Base-by-base conservation (phyloP, 2,329 filamentous ascomycete species). In the Furcasterigmium furcatum region DNA sequence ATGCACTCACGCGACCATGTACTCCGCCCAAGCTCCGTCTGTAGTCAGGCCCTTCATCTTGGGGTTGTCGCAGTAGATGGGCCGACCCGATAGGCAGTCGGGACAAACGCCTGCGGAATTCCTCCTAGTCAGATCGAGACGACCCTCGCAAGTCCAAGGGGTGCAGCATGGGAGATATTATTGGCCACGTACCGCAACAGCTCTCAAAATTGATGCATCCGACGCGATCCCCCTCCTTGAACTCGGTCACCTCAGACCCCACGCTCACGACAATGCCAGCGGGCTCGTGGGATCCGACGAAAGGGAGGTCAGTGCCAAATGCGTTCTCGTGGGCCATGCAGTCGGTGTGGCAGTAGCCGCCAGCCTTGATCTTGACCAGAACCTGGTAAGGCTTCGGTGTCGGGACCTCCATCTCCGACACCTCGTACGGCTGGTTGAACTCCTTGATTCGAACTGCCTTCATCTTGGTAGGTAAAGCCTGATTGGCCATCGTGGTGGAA, bases 181-280 rank as follows among this genome's bases (percentile, higher is more conserved):
- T n/a, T n/a, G n/a, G n/a, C n/a, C n/a, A n/a, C n/a, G n/a, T 24
- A 50, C 48, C 48, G 12, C 48, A 50, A 1, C 34, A 43, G 21
- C 29, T 44, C 8, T 48, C 49, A 43, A 49, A 51, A 14, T 48
- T 51, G 46, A 51, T 46, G 20, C 44, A 48, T 14, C 48, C 61
- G 35, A 85, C 80, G 39, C 75, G 73, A 58, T 84, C 80, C 20
- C 76, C 82, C 51, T 65, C 65, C 57, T 76, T 73, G 32, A 62
- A 54, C 2, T 20, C 16, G 9, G 41, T 42, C 10, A 85, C 82
- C 18, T 70, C 68, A 4, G 70, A 61, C 32, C 82, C 82, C 19
- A 82, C 71, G 14, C 65, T 65, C n/a, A 72, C 49, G 7, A 77
- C 63, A 18, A 63, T 60, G 7, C 73, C 74, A 3, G 73, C 62